Percentiles rank a stretch among this genome's conserved stretches.
These are phyloP conservation scores for Pichia gijzeniarum DNA, from an alignment of 805 yeast species.

Conservation along the genomic window DNA sequence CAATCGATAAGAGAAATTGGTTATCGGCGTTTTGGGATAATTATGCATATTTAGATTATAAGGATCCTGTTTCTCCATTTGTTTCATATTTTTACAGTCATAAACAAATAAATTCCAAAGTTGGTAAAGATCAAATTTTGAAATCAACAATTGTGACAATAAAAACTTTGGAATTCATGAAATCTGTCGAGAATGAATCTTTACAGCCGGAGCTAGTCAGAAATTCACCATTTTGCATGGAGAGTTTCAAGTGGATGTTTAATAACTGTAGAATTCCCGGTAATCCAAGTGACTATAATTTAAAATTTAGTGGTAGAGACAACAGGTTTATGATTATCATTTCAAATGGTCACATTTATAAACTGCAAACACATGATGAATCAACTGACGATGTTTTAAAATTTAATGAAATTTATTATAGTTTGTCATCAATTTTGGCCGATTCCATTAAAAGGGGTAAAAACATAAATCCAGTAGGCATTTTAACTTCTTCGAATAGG, in stretches of 20 bases:
- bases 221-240: constrained; percentile 86
- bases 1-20: constrained; percentile 72
- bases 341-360: constrained; percentile 74
- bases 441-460: constrained; percentile 28
- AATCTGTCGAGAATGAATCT: constrained; percentile 58
- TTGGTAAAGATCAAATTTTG: constrained; percentile 57
- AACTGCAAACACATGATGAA: constrained; percentile 53
- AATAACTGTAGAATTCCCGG: constrained; percentile 82
- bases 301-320: constrained; percentile 34
- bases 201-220: constrained; percentile 76
- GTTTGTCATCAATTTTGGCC: constrained; percentile 49
- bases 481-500: constrained; percentile 77
- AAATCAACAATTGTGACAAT: constrained; percentile 73
- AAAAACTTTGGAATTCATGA: constrained; percentile 63
- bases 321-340: constrained; percentile 69
- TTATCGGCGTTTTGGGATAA: constrained; percentile 89
- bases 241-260: constrained; percentile 85
- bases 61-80: constrained; percentile 93
- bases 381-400: constrained; percentile 37
- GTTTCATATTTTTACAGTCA: constrained; percentile 88
- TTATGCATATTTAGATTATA: constrained; percentile 81
- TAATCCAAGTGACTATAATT: constrained; percentile 55
- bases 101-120: constrained; percentile 51
- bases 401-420: constrained; percentile 46
- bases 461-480: constrained; percentile 60